Evolutionary conservation across 345 rosid genomes (phyloP).

Genomic region (Salix suchowensis): DNA sequence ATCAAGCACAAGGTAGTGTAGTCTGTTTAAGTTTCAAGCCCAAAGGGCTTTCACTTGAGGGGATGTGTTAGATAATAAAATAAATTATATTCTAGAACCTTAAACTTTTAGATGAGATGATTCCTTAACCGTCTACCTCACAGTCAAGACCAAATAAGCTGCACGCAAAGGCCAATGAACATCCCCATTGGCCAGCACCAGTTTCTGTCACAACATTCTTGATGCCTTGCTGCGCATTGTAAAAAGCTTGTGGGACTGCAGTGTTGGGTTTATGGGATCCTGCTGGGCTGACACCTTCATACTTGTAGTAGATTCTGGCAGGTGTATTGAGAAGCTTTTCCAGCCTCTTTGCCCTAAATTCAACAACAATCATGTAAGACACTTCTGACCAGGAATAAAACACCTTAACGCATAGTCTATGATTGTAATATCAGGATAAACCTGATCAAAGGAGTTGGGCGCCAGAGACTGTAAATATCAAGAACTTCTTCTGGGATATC

Average conservation of each 20-base stretch:
- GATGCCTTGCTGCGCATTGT: conserved; percentile 68
- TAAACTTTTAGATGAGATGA: no score
- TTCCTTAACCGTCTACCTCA: conserved; percentile 38
- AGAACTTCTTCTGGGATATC: conserved; percentile 86
- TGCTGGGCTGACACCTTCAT: conserved; percentile 94
- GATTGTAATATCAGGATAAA: conserved; percentile 10
- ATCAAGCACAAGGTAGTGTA: no score
- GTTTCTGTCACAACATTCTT: conserved; percentile 88
- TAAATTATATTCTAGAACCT: no score
- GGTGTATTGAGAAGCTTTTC: conserved; percentile 87
- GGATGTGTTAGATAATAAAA: no score
- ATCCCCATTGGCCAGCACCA: conserved; percentile 99
- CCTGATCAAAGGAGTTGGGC: conserved; percentile 94
- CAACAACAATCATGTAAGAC: conserved; percentile 7
- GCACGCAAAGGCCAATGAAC: conserved; percentile 85
- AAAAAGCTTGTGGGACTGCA: conserved; percentile 83
- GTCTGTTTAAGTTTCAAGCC: fast-evolving
- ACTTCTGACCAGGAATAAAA: background rate
- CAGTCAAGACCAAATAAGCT: conserved; percentile 73
- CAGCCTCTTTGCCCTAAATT: conserved; percentile 80
- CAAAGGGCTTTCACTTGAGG: no score
- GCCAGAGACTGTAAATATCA: conserved; percentile 82
- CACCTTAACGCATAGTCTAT: background rate
- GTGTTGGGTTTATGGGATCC: conserved; percentile 94
- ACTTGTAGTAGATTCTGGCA: conserved; percentile 87